These are phyloP conservation scores for Cnidoscolus chayamansa DNA, from an alignment of 441 rosid species.

Conservation along the genomic window DNA sequence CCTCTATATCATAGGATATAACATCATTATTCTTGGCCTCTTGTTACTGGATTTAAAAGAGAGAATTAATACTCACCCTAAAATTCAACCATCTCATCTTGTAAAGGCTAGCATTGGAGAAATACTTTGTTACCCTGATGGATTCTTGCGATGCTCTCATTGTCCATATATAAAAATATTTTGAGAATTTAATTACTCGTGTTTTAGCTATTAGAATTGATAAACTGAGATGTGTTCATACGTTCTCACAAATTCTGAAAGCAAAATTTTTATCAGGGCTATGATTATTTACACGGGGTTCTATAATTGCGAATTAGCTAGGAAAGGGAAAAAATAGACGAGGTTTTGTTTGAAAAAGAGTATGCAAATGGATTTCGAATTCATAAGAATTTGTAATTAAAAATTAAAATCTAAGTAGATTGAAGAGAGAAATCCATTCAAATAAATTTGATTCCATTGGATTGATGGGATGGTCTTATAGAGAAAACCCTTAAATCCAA, in stretches of 20 bases:
- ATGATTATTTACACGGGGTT: no score
- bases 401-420: no score
- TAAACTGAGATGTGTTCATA: not conserved
- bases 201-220: not conserved
- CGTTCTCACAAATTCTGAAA: not conserved
- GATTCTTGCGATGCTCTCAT: slow-evolving; percentile 1
- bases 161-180: slow-evolving; percentile 11
- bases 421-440: no score
- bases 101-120: not conserved
- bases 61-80: not conserved
- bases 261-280: no score
- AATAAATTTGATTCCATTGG: no score
- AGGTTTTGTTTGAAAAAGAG: no score
- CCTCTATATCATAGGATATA: slow-evolving; percentile 36
- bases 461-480: no score
- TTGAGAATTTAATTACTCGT: not conserved
- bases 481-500: no score
- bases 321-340: no score
- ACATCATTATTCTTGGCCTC: slow-evolving; percentile 15
- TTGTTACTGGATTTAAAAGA: slow-evolving; percentile 9
- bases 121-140: not conserved
- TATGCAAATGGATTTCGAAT: no score
- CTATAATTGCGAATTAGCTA: no score
- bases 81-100: not conserved
- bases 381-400: no score